A percentile compares a stretch with the other conserved stretches of the same genome.
Evolutionary conservation across 768 basidiomycete genomes (phyloP).

Genomic region (Phlebiopsis flavidoalba): DNA sequence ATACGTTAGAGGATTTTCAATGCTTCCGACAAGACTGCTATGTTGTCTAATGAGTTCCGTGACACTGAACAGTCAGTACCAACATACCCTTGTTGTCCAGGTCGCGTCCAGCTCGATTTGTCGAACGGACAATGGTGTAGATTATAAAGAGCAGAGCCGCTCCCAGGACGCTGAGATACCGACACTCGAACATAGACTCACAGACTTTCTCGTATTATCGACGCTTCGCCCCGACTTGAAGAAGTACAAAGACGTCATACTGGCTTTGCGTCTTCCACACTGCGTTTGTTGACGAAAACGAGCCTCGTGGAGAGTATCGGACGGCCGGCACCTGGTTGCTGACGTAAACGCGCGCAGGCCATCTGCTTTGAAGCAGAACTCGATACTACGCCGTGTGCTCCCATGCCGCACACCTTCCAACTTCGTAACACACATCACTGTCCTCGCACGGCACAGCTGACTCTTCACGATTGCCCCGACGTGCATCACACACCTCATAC

Average conservation of each 20-base stretch:
- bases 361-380: too few relatives aligned
- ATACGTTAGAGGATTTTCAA: slow-evolving; percentile 97
- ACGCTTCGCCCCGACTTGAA: slow-evolving; percentile 97
- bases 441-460: too few relatives aligned
- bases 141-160: slow-evolving; percentile 73
- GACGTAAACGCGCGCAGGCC: slow-evolving; percentile 38
- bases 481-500: too few relatives aligned
- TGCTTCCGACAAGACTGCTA: slow-evolving; percentile 78
- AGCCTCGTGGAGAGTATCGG: slow-evolving; percentile 90
- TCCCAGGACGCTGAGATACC: too few relatives aligned
- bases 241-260: slow-evolving; percentile 95
- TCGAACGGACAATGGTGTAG: slow-evolving; percentile 31
- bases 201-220: slow-evolving; percentile 81
- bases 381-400: too few relatives aligned
- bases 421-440: too few relatives aligned
- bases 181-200: slow-evolving; percentile 55
- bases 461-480: not conserved
- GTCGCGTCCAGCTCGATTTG: not conserved
- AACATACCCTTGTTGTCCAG: not conserved
- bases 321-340: slow-evolving; percentile 67
- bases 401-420: too few relatives aligned
- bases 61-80: slow-evolving; percentile 58
- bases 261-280: slow-evolving; percentile 99
- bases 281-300: slow-evolving; percentile 79
- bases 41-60: slow-evolving; percentile 74